Evolutionary conservation across 805 yeast species (phyloP).

Genomic region (Ogataea neopini): DNA sequence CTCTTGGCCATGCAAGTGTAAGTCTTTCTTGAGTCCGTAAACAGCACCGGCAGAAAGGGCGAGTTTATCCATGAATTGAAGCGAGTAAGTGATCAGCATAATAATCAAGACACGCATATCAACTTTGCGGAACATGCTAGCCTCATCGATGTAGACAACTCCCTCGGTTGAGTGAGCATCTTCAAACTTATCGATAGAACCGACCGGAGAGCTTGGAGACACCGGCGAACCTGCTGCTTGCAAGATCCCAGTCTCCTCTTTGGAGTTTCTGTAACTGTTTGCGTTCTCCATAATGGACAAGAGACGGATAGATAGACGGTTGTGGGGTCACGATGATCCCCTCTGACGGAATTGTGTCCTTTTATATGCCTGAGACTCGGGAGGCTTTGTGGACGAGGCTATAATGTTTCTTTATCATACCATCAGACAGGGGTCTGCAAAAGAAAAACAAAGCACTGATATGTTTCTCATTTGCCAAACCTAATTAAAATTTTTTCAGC

Average conservation of each 20-base stretch:
- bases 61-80: conserved; percentile 56
- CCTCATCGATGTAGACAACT: conserved; percentile 15
- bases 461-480: neutral
- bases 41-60: conserved; percentile 55
- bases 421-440: neutral
- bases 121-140: conserved; percentile 40
- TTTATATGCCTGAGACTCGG: neutral
- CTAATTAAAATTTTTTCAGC: neutral
- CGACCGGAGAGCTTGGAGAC: neutral
- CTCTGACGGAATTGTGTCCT: no score
- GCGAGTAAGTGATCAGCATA: conserved; percentile 49
- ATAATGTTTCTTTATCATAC: neutral
- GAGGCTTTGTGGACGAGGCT: neutral
- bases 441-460: neutral
- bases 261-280: neutral
- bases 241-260: conserved; percentile 1
- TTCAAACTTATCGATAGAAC: conserved; percentile 10
- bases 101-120: conserved; percentile 51
- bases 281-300: neutral
- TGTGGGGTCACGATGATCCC: no score
- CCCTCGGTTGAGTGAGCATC: conserved; percentile 20
- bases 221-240: neutral
- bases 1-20: conserved; percentile 47
- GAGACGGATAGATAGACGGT: no score
- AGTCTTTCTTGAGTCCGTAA: conserved; percentile 52